phyloP scores from a whole-genome alignment of 2,329 filamentous ascomycete species.

The Colletotrichum neosansevieriae region DNA sequence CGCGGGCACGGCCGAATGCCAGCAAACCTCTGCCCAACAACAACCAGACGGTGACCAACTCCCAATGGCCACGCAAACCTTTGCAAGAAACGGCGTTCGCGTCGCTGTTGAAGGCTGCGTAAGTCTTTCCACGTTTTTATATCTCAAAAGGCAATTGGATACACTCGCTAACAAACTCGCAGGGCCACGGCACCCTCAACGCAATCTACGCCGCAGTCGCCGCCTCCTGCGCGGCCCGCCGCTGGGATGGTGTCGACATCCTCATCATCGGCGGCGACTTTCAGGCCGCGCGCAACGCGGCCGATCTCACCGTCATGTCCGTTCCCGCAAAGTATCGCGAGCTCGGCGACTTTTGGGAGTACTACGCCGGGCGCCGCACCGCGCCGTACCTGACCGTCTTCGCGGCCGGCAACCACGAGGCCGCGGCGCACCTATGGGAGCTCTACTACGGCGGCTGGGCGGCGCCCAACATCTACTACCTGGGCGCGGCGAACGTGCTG shows the following conservation, averaged over 20 bases:
- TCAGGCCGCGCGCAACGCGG: slow-evolving; percentile 84
- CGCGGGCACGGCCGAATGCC: slow-evolving; percentile 18
- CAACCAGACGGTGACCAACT: slow-evolving; percentile 24
- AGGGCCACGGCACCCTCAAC: slow-evolving; percentile 93
- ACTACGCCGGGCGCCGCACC: slow-evolving; percentile 82
- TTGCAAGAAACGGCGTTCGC: slow-evolving; percentile 67
- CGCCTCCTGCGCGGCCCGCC: slow-evolving; percentile 74
- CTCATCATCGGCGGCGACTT: slow-evolving; percentile 98
- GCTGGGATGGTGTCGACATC: slow-evolving; percentile 86
- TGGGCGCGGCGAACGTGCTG: slow-evolving; percentile 91
- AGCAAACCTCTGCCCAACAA: slow-evolving; percentile 28
- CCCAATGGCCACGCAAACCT: slow-evolving; percentile 49
- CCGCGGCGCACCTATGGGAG: slow-evolving; percentile 89
- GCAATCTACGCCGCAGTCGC: slow-evolving; percentile 88
- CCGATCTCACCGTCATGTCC: slow-evolving; percentile 89
- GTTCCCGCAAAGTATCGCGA: slow-evolving; percentile 89
- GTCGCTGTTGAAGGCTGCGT: slow-evolving; percentile 91
- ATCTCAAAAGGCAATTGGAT: not conserved
- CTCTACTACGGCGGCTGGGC: slow-evolving; percentile 98
- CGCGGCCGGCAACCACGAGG: slow-evolving; percentile 95
- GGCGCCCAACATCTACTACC: slow-evolving; percentile 95
- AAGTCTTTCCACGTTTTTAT: slow-evolving; percentile 49
- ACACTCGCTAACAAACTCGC: slow-evolving; percentile 7
- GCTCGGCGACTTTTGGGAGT: slow-evolving; percentile 93
- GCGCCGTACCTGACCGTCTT: slow-evolving; percentile 94